A percentile compares a stretch with the other conserved stretches of the same genome.
phyloP scores from a whole-genome alignment of 148 eudicot genomes.

The Fagopyrum homotropicum region DNA sequence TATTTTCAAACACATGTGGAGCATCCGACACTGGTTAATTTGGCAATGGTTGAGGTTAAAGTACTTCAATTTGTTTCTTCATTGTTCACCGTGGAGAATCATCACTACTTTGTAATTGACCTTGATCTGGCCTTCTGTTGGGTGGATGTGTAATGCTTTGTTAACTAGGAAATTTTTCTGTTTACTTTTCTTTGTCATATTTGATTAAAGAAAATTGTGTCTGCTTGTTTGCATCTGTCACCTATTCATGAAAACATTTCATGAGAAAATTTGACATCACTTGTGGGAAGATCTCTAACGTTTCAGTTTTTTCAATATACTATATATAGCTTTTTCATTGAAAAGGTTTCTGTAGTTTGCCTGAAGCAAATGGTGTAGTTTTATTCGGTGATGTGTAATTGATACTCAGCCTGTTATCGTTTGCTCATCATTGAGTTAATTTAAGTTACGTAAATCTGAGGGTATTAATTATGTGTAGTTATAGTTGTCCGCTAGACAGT shows the following conservation, averaged over 20 bases:
- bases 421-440: not conserved
- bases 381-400: not conserved
- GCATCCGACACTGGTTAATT: not conserved
- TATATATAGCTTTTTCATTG: not conserved
- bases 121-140: not conserved
- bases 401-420: not conserved
- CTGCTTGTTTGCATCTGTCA: not conserved
- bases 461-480: not conserved
- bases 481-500: not conserved
- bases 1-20: not conserved
- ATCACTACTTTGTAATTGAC: not conserved
- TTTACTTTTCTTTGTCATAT: not conserved
- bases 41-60: not conserved
- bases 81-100: not conserved
- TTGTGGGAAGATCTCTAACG: not conserved
- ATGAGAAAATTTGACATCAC: not conserved
- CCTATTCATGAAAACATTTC: not conserved
- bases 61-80: not conserved
- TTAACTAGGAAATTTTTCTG: not conserved
- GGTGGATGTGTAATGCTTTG: not conserved
- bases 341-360: not conserved
- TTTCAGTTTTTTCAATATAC: not conserved
- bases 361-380: not conserved
- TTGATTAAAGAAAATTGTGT: not conserved
- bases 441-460: not conserved